Percentiles rank a stretch among this genome's conserved stretches.
Conservation (phyloP, 768 basidiomycete genomes). For the Termitomyces sp. region DNA sequence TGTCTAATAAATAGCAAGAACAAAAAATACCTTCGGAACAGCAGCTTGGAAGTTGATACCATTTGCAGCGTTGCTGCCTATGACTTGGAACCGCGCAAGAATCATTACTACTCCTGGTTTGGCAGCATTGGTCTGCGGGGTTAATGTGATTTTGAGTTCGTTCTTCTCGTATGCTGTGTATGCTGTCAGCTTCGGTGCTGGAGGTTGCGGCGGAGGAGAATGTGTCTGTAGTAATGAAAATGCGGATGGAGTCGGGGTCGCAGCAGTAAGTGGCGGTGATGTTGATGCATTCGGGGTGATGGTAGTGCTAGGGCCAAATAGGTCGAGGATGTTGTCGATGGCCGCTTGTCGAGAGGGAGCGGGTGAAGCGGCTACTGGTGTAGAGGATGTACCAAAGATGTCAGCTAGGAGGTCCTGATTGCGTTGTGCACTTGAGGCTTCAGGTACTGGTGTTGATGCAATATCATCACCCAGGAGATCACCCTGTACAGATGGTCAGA, state of each 20-base stretch:
- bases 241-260: conserved; percentile 22
- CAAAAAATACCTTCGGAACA: conserved; percentile 74
- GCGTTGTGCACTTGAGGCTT: conserved; percentile 41
- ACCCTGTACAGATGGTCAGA: conserved; percentile 28
- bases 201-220: conserved; percentile 27
- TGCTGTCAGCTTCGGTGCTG: conserved; percentile 49
- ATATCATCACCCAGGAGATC: conserved; percentile 85
- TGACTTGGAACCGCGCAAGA: conserved; percentile 78
- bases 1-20: conserved; percentile 1
- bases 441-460: conserved; percentile 31
- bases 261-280: conserved; percentile 9
- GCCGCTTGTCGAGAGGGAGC: conserved; percentile 49
- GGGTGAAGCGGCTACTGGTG: conserved; percentile 33
- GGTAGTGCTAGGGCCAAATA: conserved; percentile 56
- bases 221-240: conserved; percentile 34
- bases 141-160: conserved; percentile 81
- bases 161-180: conserved; percentile 94
- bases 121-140: conserved; percentile 74
- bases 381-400: conserved; percentile 70
- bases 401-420: conserved; percentile 89
- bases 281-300: conserved; percentile 16
- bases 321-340: conserved; percentile 86
- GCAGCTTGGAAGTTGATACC: conserved; percentile 94
- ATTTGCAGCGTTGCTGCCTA: conserved; percentile 44
- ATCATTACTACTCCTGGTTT: conserved; percentile 92